Base-by-base conservation (phyloP, 768 basidiomycete genomes). In the Psilocybe sp. region DNA sequence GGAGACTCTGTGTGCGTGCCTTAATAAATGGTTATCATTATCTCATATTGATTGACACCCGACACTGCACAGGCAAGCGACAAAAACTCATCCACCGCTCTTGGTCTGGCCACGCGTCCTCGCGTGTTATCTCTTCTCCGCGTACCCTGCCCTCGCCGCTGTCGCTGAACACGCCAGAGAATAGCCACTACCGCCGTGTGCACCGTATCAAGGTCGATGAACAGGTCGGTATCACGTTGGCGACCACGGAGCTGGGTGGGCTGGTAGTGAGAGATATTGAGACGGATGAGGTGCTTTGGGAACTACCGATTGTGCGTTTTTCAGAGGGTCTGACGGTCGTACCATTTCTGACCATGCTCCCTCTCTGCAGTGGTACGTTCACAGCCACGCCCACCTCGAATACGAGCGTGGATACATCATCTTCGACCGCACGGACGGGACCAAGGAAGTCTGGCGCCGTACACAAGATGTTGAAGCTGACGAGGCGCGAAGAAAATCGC, bases 201-300 rank as follows among this genome's bases (percentile, higher is more conserved):
- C 87, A 91, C 64, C 80, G 87, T 6, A 81, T 91, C 68, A 92
- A 92, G 66, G 76, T 87, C 16, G 90, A 92, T 49, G 80, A 87
- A 57, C 64, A 71, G 31, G 72, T 71, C 9, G 79, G 81, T 3
- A 71, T 85, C 18, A 68, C 85, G 44, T 78, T 91, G 37, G 76
- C 77, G 3, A 89, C 87, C 0, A 71, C 71, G 38, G 62, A 63
- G 5, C 50, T 53, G 9, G 87, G 87, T 0, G 86, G 87, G 0
- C 57, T 92, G 8, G 54, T 58, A 1, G 87, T 91, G 1, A 72
- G 72, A 8, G 82, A 85, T 59, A 60, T 88, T 19, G 63, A 75
- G 5, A 69, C 63, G 1, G 75, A 76, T 37, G 49, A 63, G 2
- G 48, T 76, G 5, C 64, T 90, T n/a, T 92, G 88, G 89, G 65